Base-by-base conservation (phyloP, 2,329 filamentous ascomycete species). In the Niveomyces coronatus region DNA sequence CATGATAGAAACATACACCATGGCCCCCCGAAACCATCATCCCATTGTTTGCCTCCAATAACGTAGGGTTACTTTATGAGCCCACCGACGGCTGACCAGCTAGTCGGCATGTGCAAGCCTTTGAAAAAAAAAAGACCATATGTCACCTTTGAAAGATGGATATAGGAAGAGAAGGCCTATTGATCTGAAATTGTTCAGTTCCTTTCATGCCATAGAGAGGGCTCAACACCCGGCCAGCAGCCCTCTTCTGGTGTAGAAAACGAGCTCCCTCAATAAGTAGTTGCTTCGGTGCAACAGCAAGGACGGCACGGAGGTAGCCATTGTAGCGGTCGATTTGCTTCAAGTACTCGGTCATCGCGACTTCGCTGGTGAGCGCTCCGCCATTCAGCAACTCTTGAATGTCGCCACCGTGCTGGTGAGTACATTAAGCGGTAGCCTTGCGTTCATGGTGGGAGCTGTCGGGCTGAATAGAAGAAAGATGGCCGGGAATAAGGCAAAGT, bases 21-120 rank as follows among this genome's bases (percentile, higher is more conserved):
- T 32, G 31, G 18, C 31, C 31, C n/a, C 19, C 31, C 16, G 31
- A 32, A 32, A n/a, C 31, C 31, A 15, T 32, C 31, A 22, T 32
- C 31, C 31, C 18, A 32, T 7, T 19, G 31, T 23, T 32, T 32
- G 4, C 31, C 18, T 22, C 31, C 31, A 9, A 32, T 23, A 17
- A 22, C 31, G n/a, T 32, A 32, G 10, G 31, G 31, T 13, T 17
- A 32, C 19, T 32, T 11, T 10, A 19, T 32, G 4, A 32, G 31
- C 18, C 31, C 31, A 22, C 31, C 31, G 14, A 32, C 19, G 13
- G 31, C 31, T 17, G 17, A 32, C 31, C 31, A 32, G 19, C 31
- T 19, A 22, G 31, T 32, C 9, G 31, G 17, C 31, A 32, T 32
- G 18, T 31, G 31, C 10, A 32, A 20, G 17, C 31, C 31, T 32